Evolutionary conservation across 2,329 filamentous ascomycete genomes (phyloP).

Genomic region (Trichoderma cornu-damae): DNA sequence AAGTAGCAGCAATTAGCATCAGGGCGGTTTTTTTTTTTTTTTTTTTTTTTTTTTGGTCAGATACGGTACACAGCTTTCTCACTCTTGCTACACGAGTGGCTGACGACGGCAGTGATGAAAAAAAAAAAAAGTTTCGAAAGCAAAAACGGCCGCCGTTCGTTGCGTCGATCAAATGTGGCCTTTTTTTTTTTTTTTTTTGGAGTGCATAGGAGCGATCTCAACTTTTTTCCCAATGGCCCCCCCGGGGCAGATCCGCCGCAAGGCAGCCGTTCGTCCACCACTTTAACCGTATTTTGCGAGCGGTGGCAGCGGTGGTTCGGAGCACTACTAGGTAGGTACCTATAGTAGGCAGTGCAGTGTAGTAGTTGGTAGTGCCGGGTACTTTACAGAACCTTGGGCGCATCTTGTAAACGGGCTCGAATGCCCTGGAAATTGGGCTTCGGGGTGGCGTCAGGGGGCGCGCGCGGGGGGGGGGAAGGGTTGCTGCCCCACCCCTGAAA

Average conservation of each 20-base stretch:
- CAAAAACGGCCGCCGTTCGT: neutral
- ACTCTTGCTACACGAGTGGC: neutral
- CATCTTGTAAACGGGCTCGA: neutral
- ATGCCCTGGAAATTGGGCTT: constrained; percentile 14
- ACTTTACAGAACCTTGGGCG: neutral
- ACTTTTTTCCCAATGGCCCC: neutral
- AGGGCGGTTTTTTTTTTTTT: no score
- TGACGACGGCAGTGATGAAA: neutral
- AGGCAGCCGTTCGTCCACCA: no score
- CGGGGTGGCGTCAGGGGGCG: constrained; percentile 14
- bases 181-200: no score
- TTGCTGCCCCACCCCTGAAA: constrained; percentile 8
- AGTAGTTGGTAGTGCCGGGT: neutral
- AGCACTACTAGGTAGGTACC: no score
- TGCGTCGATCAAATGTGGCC: neutral
- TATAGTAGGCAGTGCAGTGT: no score
- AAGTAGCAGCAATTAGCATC: neutral
- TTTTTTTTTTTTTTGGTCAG: neutral
- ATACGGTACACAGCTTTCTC: neutral
- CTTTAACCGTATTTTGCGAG: no score
- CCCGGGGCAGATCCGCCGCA: neutral
- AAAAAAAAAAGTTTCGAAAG: no score
- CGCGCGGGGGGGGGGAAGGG: no score
- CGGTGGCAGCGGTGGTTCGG: no score
- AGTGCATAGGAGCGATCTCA: neutral